phyloP scores from a whole-genome alignment of 495 filamentous ascomycete genomes.

The Talaromyces ruber region DNA sequence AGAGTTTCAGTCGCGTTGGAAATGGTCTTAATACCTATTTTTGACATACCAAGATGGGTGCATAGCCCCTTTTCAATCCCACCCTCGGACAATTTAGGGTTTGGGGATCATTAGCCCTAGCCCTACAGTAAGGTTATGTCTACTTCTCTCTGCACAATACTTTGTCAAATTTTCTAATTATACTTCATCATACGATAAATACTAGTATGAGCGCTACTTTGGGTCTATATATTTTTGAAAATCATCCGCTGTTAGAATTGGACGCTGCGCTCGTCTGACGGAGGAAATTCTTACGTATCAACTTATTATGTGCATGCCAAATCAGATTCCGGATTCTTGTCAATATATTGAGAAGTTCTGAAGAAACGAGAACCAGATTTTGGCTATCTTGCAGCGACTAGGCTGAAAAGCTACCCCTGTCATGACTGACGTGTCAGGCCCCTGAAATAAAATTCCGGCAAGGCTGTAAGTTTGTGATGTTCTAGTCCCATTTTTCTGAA shows the following conservation, averaged over 20 bases:
- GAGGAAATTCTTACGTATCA: too few relatives aligned
- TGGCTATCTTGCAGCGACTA: too few relatives aligned
- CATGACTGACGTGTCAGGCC: not conserved
- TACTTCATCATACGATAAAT: not conserved
- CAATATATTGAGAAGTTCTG: too few relatives aligned
- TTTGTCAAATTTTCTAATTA: not conserved
- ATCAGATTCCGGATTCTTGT: not conserved
- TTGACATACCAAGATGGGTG: too few relatives aligned
- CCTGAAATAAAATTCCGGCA: conserved; percentile 2
- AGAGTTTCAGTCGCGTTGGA: too few relatives aligned
- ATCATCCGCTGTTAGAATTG: too few relatives aligned
- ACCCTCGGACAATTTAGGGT: not conserved
- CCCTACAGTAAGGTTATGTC: too few relatives aligned
- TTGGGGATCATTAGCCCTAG: not conserved
- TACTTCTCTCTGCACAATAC: too few relatives aligned
- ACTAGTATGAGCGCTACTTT: not conserved
- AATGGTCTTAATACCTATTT: too few relatives aligned
- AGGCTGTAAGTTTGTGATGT: not conserved
- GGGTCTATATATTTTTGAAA: too few relatives aligned
- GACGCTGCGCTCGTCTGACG: too few relatives aligned
- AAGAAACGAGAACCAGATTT: too few relatives aligned
- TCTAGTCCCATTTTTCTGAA: not conserved
- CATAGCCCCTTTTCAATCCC: not conserved
- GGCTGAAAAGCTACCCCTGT: not conserved
- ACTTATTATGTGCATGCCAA: not conserved